Evolutionary conservation across 108 stramenopile genomes (phyloP), one percentile per base, ranked within the genome.

Genomic region (Cyclostephanos invisitatus): DNA sequence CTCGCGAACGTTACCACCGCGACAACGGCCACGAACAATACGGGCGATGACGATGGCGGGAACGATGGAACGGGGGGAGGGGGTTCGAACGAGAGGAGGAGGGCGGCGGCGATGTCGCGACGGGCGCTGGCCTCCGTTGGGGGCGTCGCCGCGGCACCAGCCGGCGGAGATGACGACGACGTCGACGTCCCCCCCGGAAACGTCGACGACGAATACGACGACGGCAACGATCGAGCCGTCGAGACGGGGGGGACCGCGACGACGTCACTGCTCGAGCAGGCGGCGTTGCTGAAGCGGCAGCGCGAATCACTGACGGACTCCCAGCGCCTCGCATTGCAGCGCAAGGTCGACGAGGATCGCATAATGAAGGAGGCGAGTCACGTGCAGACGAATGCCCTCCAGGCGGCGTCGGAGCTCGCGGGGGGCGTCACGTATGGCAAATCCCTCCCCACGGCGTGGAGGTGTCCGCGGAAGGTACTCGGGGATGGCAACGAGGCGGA

Each of bases 371-470:
- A 98, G 73, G 98, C 98, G 7, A 94, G 86, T 27, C 89, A 95
- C 69, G 92, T 98, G 17, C 95, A 96, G 72, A 97, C 96, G 21
- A 97, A 98, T 64, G 98, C 99, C 6, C 80, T 99, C 59, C 91
- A 96, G 78, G 94, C 95, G 24, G 97, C 95, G 21, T 83, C 88
- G 18, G 99, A 99, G 75, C 63, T 89, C 22, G 98, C 99, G 29
- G 74, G 88, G 73, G 98, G 98, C 0, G 78, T 87, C 2, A 67
- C 80, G 38, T 98, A 97, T 75, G 79, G 73, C 51, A 69, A 92
- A 9, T 68, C 90, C 24, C 73, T 99, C 56, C 91, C 87, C 51
- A 91, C 94, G 3, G 86, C 87, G 27, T 99, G 99, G 99, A 72
- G 83, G 12, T 85, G 91, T n/a, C 97, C 98, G 0, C 56, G 65